These are phyloP conservation scores for peach (Prunus persica) DNA, from an alignment of 306 rosid species.

Conservation along the genomic window Prunus_persica_NCBIv2 NC_034009.1:22850001-22850500, in stretches of 20 bases:
- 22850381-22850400: too few relatives aligned
- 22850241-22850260: not conserved
- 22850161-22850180: not conserved
- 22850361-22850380: too few relatives aligned
- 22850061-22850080: too few relatives aligned
- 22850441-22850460: too few relatives aligned
- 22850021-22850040: too few relatives aligned
- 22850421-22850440: too few relatives aligned
- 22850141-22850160: not conserved
- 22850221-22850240: not conserved
- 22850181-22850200: not conserved
- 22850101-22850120: not conserved
- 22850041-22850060: too few relatives aligned
- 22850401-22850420: too few relatives aligned
- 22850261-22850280: not conserved
- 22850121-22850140: not conserved
- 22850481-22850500: too few relatives aligned
- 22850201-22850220: not conserved
- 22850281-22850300: not conserved
- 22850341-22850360: too few relatives aligned
- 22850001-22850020: not conserved
- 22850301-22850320: not conserved
- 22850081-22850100: not conserved
- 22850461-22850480: too few relatives aligned
- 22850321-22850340: too few relatives aligned